Evolutionary conservation across 345 rosid species (phyloP).

Genomic region (Corymbia maculata): DNA sequence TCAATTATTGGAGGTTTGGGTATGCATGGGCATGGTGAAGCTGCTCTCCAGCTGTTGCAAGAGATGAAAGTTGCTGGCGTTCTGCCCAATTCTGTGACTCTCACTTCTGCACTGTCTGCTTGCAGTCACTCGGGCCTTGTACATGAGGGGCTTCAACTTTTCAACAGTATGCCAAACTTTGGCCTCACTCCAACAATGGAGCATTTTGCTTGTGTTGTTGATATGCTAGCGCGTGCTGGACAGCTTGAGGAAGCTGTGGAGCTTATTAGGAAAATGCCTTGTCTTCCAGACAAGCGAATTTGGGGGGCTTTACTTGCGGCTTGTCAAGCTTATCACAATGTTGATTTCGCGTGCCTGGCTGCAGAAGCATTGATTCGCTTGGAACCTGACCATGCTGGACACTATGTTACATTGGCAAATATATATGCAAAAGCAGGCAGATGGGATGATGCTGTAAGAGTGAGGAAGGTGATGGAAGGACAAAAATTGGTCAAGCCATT

Average conservation of each 20-base stretch:
- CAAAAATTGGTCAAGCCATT: conserved; percentile 14
- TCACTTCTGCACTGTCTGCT: conserved; percentile 22
- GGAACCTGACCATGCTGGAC: conserved; percentile 31
- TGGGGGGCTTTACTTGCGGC: conserved; percentile 32
- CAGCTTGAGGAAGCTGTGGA: conserved; percentile 16
- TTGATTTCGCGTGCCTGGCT: conserved; percentile 14
- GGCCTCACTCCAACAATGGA: conserved; percentile 13
- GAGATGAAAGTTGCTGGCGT: conserved; percentile 13
- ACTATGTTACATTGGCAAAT: conserved; percentile 23
- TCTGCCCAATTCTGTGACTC: conserved; percentile 16
- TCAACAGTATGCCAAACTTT: conserved; percentile 3
- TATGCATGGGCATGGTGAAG: conserved; percentile 24
- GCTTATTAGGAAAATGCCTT: conserved; percentile 19
- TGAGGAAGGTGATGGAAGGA: conserved; percentile 21
- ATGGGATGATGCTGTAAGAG: conserved; percentile 24
- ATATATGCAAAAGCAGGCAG: conserved; percentile 25
- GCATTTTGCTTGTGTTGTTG: conserved; percentile 25
- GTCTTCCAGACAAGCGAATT: conserved; percentile 15
- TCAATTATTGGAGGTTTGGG: conserved; percentile 27
- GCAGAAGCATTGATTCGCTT: conserved; percentile 19
- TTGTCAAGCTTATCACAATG: conserved; percentile 17
- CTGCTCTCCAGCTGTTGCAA: conserved; percentile 21
- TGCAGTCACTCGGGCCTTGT: conserved; percentile 28
- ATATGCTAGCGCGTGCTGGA: conserved; percentile 34
- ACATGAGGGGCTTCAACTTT: conserved; percentile 22